These are phyloP conservation scores for Irpex lacteus DNA, from an alignment of 1,284 basidiomycete genomes.

Conservation along the genomic window DNA sequence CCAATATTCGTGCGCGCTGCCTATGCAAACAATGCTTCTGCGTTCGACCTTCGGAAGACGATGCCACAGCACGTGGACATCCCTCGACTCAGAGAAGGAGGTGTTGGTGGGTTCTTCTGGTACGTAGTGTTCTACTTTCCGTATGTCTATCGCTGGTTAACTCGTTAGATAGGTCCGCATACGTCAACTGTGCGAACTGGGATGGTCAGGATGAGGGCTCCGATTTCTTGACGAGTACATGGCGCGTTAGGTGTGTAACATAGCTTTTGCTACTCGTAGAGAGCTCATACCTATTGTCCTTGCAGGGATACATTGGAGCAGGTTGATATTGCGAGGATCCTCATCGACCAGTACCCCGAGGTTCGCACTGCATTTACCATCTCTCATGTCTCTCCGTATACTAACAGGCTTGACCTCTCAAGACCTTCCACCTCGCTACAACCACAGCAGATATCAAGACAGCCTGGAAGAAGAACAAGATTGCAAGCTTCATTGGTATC, in stretches of 20 bases:
- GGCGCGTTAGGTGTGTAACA: constrained; percentile 66
- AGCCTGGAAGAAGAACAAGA: constrained; percentile 68
- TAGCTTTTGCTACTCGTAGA: neutral
- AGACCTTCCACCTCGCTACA: constrained; percentile 71
- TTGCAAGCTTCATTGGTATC: constrained; percentile 85
- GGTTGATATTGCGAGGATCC: constrained; percentile 77
- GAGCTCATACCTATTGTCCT: neutral
- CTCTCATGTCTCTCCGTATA: neutral
- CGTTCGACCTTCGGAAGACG: constrained; percentile 58
- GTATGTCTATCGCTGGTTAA: too few species aligned
- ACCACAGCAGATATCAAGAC: constrained; percentile 60
- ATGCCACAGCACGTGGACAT: constrained; percentile 83
- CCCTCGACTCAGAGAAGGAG: constrained; percentile 73
- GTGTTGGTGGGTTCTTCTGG: constrained; percentile 91
- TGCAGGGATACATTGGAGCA: constrained; percentile 90
- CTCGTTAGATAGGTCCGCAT: constrained; percentile 75
- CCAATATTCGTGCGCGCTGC: constrained; percentile 58
- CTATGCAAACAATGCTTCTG: constrained; percentile 74
- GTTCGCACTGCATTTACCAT: constrained; percentile 33
- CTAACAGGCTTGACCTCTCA: neutral
- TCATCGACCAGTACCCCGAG: constrained; percentile 78
- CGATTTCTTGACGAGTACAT: constrained; percentile 74
- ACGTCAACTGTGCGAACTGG: constrained; percentile 52
- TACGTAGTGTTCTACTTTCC: constrained; percentile 33
- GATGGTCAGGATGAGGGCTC: constrained; percentile 42